phyloP scores from a whole-genome alignment of 768 basidiomycete genomes.

The Psilocybe cyanescens region DNA sequence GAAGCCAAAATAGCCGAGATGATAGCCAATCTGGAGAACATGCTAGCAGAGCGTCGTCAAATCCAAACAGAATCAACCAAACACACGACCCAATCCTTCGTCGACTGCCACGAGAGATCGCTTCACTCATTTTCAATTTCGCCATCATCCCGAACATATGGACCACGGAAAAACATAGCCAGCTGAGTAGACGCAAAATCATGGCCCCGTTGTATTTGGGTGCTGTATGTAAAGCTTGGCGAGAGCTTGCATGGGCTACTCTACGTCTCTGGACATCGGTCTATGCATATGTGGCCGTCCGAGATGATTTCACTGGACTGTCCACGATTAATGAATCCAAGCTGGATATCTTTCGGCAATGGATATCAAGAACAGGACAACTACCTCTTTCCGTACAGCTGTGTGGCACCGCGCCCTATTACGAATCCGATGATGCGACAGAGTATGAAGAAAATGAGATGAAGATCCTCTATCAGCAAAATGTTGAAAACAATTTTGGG shows the following conservation, averaged over 20 bases:
- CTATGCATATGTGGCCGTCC: too few species aligned
- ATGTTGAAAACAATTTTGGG: too few species aligned
- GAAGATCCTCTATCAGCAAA: too few species aligned
- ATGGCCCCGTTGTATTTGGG: background rate
- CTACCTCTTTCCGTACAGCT: too few species aligned
- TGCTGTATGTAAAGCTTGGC: conserved; percentile 13
- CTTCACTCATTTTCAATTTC: background rate
- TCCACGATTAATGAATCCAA: too few species aligned
- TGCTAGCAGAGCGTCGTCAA: background rate
- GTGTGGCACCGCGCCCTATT: too few species aligned
- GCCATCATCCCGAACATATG: background rate
- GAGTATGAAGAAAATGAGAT: too few species aligned
- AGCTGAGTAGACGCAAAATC: background rate
- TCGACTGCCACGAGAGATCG: background rate
- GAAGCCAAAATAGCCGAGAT: background rate
- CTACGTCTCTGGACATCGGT: conserved; percentile 4
- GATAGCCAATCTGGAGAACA: background rate
- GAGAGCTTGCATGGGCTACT: background rate
- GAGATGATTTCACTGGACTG: too few species aligned
- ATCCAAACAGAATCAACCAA: background rate
- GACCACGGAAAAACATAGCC: background rate
- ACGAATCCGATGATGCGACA: too few species aligned
- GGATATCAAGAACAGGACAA: too few species aligned
- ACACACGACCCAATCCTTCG: background rate
- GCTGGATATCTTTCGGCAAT: too few species aligned